Percentiles rank a stretch among this genome's conserved stretches.
phyloP scores from a whole-genome alignment of 305 asterid genomes.

The Caryopteris hybrid region DNA sequence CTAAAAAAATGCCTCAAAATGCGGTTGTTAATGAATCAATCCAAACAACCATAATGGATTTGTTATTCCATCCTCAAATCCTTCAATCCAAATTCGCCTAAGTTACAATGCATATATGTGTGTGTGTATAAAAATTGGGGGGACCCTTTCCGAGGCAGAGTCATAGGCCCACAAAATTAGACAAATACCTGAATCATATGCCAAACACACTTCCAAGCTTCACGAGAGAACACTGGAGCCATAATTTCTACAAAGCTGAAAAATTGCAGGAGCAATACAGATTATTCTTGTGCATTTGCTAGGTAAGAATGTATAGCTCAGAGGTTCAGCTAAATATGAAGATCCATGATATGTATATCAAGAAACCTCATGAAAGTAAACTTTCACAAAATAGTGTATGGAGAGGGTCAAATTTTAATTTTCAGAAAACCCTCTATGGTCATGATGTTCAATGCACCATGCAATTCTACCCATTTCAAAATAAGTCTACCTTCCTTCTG shows the following conservation, averaged over 20 bases:
- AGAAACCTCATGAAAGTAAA: background rate
- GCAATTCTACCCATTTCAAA: background rate
- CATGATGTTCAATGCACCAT: background rate
- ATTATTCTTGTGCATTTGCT: constrained; percentile 4
- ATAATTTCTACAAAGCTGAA: constrained; percentile 76
- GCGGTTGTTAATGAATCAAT: background rate
- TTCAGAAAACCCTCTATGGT: background rate
- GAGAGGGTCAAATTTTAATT: background rate
- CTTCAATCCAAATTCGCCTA: background rate
- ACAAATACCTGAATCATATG: constrained; percentile 76
- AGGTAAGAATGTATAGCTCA: background rate
- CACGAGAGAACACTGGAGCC: constrained; percentile 88
- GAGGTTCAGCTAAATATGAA: background rate
- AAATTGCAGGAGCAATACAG: constrained; percentile 1
- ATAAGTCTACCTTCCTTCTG: background rate
- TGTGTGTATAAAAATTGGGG: no score
- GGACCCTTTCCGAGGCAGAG: no score
- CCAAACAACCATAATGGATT: background rate
- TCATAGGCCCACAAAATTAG: background rate
- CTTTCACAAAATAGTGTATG: background rate
- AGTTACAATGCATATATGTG: no score
- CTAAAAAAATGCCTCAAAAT: background rate
- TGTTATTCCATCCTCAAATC: background rate
- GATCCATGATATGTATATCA: background rate
- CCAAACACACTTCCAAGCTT: constrained; percentile 88